Evolutionary conservation across 2,329 filamentous ascomycete species (phyloP), one percentile per base, ranked within the genome.

Genomic region (Drechslera avenae): DNA sequence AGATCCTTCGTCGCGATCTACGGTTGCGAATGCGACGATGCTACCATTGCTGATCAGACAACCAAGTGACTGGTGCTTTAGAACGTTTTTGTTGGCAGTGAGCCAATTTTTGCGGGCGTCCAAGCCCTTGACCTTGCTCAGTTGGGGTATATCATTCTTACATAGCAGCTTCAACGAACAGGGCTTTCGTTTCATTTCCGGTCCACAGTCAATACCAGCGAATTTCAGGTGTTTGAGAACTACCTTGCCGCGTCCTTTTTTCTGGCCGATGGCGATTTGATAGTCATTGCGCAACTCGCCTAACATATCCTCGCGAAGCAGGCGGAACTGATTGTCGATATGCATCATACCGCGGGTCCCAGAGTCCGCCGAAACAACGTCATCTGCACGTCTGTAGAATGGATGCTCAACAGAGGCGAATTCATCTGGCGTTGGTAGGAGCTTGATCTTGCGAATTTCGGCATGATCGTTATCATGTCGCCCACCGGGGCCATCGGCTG

Each of bases 391-490:
- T 5, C 81, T 79, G 36, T 85, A 83, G 65, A 84, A 90, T 2
- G 69, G 68, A 8, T 0, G 83, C 78, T 18, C 67, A 63, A 3
- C 80, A 0, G 80, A 86, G 0, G 76, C 50, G 1, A 91, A 76
- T 62, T 91, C 88, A 41, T 87, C 83, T 0, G 79, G 68, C 0
- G 87, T 91, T 0, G 88, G 89, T 39, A 83, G 79, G 12, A 91
- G 84, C 2, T 80, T 73, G 28, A 90, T 84, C 0, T 83, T 52
- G 0, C 82, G 78, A 58, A 86, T 86, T 56, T 89, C 78, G 1
- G 62, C 74, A 62, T 81, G 82, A 59, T 91, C 88, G 46, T 92
- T 92, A 67, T 91, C 86, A 56, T 92, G 88, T 0, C 88, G 80
- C 0, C 87, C 87, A 0, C 88, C 88, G 0, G 86, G 80, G 4